Evolutionary conservation across 768 basidiomycete species (phyloP).

Genomic region (Lyophyllum semitale): DNA sequence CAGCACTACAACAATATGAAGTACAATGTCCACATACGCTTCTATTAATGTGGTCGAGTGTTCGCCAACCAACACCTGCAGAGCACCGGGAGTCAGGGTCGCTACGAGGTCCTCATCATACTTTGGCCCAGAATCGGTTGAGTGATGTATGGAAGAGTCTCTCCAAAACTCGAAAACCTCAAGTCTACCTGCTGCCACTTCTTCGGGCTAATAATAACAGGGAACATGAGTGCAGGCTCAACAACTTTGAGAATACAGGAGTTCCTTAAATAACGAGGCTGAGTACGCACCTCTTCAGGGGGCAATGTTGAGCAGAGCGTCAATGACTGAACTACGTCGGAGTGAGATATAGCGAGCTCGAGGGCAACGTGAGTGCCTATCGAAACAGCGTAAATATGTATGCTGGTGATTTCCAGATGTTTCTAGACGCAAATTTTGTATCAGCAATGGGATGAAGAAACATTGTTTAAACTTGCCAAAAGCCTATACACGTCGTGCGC

Average conservation of each 20-base stretch:
- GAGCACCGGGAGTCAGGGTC: constrained; percentile 2
- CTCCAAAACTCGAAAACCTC: constrained; percentile 12
- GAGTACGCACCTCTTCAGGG: constrained; percentile 3
- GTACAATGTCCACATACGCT: background rate
- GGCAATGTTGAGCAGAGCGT: constrained; percentile 7
- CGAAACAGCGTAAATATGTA: constrained; percentile 8
- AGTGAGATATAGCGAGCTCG: constrained; percentile 5
- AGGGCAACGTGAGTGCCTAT: constrained; percentile 11
- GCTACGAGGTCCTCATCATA: constrained; percentile 13
- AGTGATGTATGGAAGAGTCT: background rate
- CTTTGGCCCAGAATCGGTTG: background rate
- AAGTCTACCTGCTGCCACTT: constrained; percentile 5
- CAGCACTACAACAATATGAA: background rate
- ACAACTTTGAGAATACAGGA: background rate
- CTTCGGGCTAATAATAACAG: constrained; percentile 8
- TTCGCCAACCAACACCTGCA: constrained; percentile 5
- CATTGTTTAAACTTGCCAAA: constrained; percentile 25
- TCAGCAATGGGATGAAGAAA: background rate
- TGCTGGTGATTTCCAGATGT: background rate
- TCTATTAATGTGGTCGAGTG: background rate
- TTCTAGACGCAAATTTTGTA: background rate
- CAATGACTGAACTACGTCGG: constrained; percentile 4
- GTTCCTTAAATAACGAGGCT: background rate
- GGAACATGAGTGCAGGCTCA: background rate
- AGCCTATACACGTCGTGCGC: constrained; percentile 33